phyloP scores from a whole-genome alignment of 2,329 filamentous ascomycete species.

The Diaporthe caulivora region DNA sequence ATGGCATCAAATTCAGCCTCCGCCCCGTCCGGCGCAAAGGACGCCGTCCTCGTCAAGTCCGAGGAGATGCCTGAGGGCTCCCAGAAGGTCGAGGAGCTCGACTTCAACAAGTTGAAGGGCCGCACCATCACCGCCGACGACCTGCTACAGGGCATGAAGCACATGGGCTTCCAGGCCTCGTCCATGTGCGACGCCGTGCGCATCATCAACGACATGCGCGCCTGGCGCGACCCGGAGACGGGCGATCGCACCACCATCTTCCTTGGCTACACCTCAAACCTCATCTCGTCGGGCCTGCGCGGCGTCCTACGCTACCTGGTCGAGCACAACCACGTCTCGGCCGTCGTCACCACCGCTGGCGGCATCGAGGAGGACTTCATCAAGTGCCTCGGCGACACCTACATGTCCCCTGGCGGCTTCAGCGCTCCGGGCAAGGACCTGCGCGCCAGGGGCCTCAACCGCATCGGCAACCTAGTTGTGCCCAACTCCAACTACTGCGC shows the following conservation, averaged over 20 bases:
- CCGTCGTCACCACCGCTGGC: slow-evolving; percentile 94
- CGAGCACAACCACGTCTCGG: slow-evolving; percentile 91
- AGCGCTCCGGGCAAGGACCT: slow-evolving; percentile 80
- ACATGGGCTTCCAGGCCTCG: slow-evolving; percentile 81
- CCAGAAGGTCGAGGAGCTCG: slow-evolving; percentile 88
- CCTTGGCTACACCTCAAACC: slow-evolving; percentile 95
- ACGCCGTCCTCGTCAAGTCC: slow-evolving; percentile 88
- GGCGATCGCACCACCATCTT: slow-evolving; percentile 90
- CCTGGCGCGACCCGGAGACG: slow-evolving; percentile 85
- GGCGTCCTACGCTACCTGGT: slow-evolving; percentile 94
- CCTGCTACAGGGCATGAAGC: slow-evolving; percentile 82
- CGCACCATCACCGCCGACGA: slow-evolving; percentile 87
- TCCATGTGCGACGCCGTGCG: slow-evolving; percentile 87
- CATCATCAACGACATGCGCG: slow-evolving; percentile 95
- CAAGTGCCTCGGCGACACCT: slow-evolving; percentile 96
- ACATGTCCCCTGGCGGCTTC: slow-evolving; percentile 81
- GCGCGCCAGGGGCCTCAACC: slow-evolving; percentile 88
- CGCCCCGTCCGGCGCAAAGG: slow-evolving; percentile 74
- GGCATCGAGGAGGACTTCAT: slow-evolving; percentile 98
- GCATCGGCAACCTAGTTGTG: slow-evolving; percentile 95
- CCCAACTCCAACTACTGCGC: slow-evolving; percentile 98
- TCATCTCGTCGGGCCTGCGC: slow-evolving; percentile 94
- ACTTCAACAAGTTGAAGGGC: slow-evolving; percentile 86
- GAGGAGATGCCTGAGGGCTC: slow-evolving; percentile 83
- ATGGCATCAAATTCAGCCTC: slow-evolving; percentile 52